phyloP scores from a whole-genome alignment of 345 rosid genomes.

The Lenwebbia sp. region DNA sequence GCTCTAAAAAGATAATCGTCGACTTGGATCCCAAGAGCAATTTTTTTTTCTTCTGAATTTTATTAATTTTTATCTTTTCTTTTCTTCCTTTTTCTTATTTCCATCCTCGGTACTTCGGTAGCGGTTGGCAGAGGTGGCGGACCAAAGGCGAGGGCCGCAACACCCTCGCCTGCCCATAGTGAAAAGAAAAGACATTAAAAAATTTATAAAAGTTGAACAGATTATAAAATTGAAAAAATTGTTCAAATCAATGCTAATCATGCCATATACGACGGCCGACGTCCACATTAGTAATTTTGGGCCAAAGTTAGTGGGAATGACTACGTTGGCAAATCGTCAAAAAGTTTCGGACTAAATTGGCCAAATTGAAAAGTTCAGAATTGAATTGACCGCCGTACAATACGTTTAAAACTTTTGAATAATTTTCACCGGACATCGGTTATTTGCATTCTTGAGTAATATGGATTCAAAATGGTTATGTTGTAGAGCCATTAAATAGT shows the following conservation, averaged over 20 bases:
- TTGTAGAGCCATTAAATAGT: neutral
- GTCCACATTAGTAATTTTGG: fast-evolving
- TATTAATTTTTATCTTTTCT: too few species aligned
- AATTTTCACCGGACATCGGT: neutral
- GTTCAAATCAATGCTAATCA: neutral
- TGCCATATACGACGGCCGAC: fast-evolving
- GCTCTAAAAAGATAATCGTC: neutral
- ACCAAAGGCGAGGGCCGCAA: too few species aligned
- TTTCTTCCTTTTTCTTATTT: neutral
- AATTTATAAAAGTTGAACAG: neutral
- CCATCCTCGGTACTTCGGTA: neutral
- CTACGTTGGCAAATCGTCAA: too few species aligned
- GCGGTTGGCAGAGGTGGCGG: neutral
- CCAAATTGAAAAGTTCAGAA: fast-evolving
- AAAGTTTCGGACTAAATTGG: fast-evolving
- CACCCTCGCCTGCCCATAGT: too few species aligned
- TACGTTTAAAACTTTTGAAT: neutral
- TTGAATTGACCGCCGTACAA: fast-evolving
- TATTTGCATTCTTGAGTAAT: neutral
- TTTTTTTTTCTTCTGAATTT: neutral
- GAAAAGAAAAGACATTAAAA: neutral
- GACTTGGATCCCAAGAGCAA: neutral
- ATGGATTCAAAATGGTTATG: neutral
- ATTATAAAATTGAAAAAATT: neutral
- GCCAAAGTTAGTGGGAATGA: neutral